phyloP scores from a whole-genome alignment of 345 rosid genomes.

The Balakata baccata region DNA sequence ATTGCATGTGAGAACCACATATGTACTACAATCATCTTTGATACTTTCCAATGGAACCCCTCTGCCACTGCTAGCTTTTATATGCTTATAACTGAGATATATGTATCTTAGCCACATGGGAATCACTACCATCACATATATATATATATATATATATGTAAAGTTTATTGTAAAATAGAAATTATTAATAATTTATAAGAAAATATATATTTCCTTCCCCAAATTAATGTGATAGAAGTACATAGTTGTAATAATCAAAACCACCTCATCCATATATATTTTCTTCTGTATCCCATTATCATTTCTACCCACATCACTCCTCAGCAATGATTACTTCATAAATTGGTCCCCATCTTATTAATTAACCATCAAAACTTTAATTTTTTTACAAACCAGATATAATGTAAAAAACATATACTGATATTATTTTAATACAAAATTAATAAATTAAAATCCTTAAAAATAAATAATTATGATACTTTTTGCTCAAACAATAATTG shows the following conservation, averaged over 20 bases:
- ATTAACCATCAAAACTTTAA: neutral
- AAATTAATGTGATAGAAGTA: neutral
- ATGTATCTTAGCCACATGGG: neutral
- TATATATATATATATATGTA: too few relatives aligned
- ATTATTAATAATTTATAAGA: neutral
- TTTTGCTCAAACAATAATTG: too few relatives aligned
- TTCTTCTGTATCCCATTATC: neutral
- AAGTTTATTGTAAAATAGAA: neutral
- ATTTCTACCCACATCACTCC: neutral
- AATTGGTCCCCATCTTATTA: neutral
- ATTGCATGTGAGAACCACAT: neutral
- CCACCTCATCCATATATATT: neutral
- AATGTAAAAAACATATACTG: too few relatives aligned
- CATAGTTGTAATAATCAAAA: conserved; percentile 5
- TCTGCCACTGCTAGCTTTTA: neutral
- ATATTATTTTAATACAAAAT: too few relatives aligned
- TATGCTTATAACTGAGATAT: neutral
- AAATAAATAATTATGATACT: too few relatives aligned
- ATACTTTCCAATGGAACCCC: neutral
- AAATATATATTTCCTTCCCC: neutral
- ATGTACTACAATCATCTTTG: neutral
- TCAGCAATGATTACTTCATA: neutral
- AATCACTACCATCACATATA: neutral
- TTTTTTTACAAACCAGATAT: neutral
- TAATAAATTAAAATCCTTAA: too few relatives aligned